phyloP scores from a whole-genome alignment of 805 yeast genomes.

The Wickerhamomyces hampshirensis region DNA sequence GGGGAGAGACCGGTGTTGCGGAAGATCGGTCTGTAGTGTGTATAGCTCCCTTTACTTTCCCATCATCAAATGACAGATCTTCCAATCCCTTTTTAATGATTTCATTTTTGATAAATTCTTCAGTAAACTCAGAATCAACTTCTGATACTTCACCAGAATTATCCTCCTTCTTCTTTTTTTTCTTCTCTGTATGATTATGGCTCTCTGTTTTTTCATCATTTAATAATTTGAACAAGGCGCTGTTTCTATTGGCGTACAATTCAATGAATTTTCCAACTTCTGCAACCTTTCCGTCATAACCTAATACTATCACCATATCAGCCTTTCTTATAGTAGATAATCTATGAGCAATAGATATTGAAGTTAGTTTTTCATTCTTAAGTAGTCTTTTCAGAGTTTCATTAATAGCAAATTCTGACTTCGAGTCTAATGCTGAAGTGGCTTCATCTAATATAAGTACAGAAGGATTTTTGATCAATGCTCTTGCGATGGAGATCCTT shows the following conservation, averaged over 20 bases:
- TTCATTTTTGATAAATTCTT: constrained; percentile 23
- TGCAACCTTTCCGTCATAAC: constrained; percentile 73
- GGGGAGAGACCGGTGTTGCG: no score
- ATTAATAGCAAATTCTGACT: constrained; percentile 72
- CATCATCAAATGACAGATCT: constrained; percentile 17
- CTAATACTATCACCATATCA: constrained; percentile 78
- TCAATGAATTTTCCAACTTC: constrained; percentile 65
- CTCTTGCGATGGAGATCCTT: constrained; percentile 82
- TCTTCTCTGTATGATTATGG: constrained; percentile 4
- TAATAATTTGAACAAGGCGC: constrained; percentile 34
- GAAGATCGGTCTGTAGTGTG: no score
- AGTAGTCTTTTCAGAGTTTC: constrained; percentile 64
- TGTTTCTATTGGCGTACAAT: constrained; percentile 42
- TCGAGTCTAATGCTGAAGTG: constrained; percentile 81
- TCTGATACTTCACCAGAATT: constrained; percentile 5
- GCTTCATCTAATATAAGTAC: constrained; percentile 79
- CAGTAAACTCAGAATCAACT: constrained; percentile 6
- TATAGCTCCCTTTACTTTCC: not conserved
- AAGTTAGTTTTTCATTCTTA: constrained; percentile 58
- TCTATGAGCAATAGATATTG: constrained; percentile 91
- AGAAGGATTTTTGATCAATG: constrained; percentile 70
- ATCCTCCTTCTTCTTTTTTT: constrained; percentile 9
- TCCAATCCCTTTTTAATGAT: constrained; percentile 17
- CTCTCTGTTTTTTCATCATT: constrained; percentile 28
- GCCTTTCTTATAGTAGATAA: constrained; percentile 86